Evolutionary conservation across 2,329 filamentous ascomycete species (phyloP), one percentile per base, ranked within the genome.

Genomic region (Beauveria asiatica): DNA sequence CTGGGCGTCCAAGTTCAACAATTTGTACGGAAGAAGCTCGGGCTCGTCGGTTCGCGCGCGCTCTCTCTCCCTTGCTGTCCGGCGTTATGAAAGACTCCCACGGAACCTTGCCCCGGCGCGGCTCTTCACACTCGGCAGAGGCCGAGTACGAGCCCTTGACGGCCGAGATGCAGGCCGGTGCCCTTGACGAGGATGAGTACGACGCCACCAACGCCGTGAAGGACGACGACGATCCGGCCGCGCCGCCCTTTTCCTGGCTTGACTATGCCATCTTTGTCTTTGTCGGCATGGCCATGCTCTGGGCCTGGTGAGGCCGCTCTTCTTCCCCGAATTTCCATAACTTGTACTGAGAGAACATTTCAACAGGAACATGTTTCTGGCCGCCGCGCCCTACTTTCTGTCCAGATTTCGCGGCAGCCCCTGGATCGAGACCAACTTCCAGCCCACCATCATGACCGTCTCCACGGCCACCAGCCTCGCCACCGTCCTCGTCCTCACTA

Each of bases 331-430:
- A 4, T 17, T 16, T 16, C 33, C 11, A 37, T 37, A 37, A 9
- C 7, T 13, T 45, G 8, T 10, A 8, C 13, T 30, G 10, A 27
- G 33, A 5, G 27, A n/a, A 52, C 59, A 48, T 37, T 2, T 37
- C 11, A 59, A 17, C 65, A 93, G 91, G 91, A 97, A 97, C 78
- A 97, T 97, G 93, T 97, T 97, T 73, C 84, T 97, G 66, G 93
- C 94, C 50, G 92, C 93, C 9, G 90, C 91, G 1, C 91, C 93
- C 5, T 97, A 97, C 78, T 97, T 97, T 75, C 86, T 92, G 69
- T 80, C 79, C 54, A 90, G 93, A 66, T 96, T 97, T 73, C 76
- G 81, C 50, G 79, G 81, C 62, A 84, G 87, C 70, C 76, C 83
- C 58, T 89, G 85, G 80, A 86, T 95, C 60, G 80, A 87, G 41